These are phyloP conservation scores for Pleurotus sapidus DNA, from an alignment of 768 basidiomycete species.

Conservation along the genomic window DNA sequence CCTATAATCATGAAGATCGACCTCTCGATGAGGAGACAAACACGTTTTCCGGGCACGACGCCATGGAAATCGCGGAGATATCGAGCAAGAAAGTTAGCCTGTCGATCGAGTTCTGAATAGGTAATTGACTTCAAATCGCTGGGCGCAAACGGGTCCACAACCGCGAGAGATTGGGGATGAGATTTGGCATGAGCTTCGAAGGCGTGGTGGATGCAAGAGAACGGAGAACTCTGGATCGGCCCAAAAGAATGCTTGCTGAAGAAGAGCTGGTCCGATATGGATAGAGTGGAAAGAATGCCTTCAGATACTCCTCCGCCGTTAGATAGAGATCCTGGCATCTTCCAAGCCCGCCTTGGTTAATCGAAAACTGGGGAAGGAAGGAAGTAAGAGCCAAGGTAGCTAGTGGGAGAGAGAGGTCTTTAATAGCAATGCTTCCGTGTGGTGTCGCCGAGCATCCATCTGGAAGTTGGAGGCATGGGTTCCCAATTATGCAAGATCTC, in stretches of 20 bases:
- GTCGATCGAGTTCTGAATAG: conserved; percentile 25
- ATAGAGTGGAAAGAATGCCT: background rate
- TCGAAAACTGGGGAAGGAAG: background rate
- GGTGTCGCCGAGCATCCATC: too few species aligned
- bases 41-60: conserved; percentile 38
- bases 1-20: conserved; percentile 39
- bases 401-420: too few species aligned
- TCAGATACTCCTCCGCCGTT: background rate
- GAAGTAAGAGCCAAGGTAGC: too few species aligned
- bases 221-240: background rate
- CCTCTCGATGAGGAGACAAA: conserved; percentile 43
- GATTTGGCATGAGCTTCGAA: conserved; percentile 19
- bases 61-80: conserved; percentile 31
- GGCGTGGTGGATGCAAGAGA: conserved; percentile 18
- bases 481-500: too few species aligned
- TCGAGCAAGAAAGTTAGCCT: conserved; percentile 29
- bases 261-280: background rate
- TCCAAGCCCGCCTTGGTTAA: background rate
- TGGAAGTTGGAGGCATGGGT: too few species aligned
- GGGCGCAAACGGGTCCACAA: conserved; percentile 16
- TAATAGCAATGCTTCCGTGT: too few species aligned
- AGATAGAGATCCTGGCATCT: background rate
- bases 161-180: conserved; percentile 21
- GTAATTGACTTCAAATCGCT: conserved; percentile 15
- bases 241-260: background rate